Conservation (phyloP, 306 rosid species). For the Myrica gale region DNA sequence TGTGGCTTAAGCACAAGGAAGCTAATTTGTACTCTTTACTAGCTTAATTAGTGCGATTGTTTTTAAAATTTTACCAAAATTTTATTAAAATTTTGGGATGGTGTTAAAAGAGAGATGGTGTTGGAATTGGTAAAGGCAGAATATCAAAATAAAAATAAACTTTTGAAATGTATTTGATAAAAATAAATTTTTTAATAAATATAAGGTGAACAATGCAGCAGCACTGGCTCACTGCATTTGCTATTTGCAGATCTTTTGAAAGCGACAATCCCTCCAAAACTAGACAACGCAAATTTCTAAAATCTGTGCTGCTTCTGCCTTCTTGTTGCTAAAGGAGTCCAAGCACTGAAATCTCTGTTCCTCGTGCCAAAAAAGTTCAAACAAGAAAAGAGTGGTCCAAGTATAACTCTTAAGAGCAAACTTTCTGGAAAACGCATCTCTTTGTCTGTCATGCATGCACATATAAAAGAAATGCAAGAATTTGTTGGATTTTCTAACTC, state of each 20-base stretch:
- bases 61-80: too few species aligned
- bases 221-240: conserved; percentile 21
- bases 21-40: neutral
- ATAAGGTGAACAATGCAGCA: neutral
- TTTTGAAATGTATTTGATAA: too few species aligned
- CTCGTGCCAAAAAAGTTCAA: neutral
- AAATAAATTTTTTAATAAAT: too few species aligned
- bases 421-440: neutral
- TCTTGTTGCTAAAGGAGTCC: neutral
- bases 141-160: too few species aligned
- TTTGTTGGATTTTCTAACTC: too few species aligned
- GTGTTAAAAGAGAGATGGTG: too few species aligned
- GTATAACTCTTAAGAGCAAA: neutral
- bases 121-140: too few species aligned
- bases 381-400: neutral
- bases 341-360: neutral
- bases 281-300: neutral
- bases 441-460: neutral
- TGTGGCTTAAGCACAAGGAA: neutral
- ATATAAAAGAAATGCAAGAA: neutral
- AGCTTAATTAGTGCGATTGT: too few species aligned
- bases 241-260: conserved; percentile 24
- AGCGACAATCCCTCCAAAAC: conserved; percentile 5
- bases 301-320: neutral
- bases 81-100: too few species aligned